Percentiles rank a stretch among this genome's conserved stretches.
Conservation (phyloP, 306 rosid genomes). For the Citrullus colocynthis region DNA sequence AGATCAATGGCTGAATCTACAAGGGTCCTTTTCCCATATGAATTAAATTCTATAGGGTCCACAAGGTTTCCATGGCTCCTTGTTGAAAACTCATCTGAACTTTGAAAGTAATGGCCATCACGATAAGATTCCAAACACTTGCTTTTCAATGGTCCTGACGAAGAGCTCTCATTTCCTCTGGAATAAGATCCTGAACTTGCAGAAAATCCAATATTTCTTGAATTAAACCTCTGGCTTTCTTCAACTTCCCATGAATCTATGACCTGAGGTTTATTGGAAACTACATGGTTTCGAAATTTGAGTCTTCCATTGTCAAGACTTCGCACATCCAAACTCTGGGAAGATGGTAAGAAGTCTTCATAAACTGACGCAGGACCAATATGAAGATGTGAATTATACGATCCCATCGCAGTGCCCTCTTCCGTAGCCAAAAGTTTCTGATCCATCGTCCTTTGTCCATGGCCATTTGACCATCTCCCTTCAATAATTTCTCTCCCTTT, state of each 20-base stretch:
- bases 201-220: slow-evolving; percentile 27
- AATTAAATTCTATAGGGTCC: slow-evolving; percentile 29
- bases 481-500: slow-evolving; percentile 36
- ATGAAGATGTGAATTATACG: slow-evolving; percentile 34
- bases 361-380: slow-evolving; percentile 18
- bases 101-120: slow-evolving; percentile 24
- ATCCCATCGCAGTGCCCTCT: slow-evolving; percentile 23
- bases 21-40: slow-evolving; percentile 37
- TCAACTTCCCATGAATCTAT: slow-evolving; percentile 24
- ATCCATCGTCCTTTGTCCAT: slow-evolving; percentile 23
- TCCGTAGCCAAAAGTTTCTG: slow-evolving; percentile 29
- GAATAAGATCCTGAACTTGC: slow-evolving; percentile 32
- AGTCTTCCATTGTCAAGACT: slow-evolving; percentile 40
- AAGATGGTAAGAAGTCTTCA: slow-evolving; percentile 27
- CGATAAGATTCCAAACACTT: slow-evolving; percentile 33
- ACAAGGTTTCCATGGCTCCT: slow-evolving; percentile 22
- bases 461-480: slow-evolving; percentile 27
- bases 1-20: slow-evolving; percentile 33
- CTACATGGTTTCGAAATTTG: slow-evolving; percentile 23
- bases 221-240: slow-evolving; percentile 28
- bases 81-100: slow-evolving; percentile 38
- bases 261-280: slow-evolving; percentile 32
- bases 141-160: slow-evolving; percentile 27
- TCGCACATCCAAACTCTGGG: slow-evolving; percentile 22
- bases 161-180: slow-evolving; percentile 36